A percentile compares a stretch with the other conserved stretches of the same genome.
These are phyloP conservation scores for Olyra latifolia DNA, from an alignment of 176 grass and related monocot genomes.

Conservation along the genomic window DNA sequence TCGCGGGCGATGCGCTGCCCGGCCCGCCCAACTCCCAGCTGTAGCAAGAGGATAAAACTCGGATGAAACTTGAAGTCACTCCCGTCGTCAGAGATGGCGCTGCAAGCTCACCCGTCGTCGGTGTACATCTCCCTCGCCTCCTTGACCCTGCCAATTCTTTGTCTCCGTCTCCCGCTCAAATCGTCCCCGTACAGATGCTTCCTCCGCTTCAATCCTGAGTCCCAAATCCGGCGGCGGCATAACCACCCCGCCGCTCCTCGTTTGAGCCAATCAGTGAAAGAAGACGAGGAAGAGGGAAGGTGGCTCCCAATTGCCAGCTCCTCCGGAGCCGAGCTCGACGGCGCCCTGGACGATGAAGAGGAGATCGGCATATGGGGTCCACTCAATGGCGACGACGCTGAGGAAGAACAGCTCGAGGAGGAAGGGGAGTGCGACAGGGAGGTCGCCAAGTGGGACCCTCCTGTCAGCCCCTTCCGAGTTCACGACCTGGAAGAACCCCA, in stretches of 20 bases:
- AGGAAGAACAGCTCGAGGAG: not conserved
- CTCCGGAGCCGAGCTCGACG: not conserved
- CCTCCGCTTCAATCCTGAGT: not conserved
- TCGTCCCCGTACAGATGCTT: conserved; percentile 8
- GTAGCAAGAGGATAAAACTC: too few relatives aligned
- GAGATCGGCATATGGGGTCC: not conserved
- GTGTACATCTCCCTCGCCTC: conserved; percentile 9
- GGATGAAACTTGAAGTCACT: too few relatives aligned
- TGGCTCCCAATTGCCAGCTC: not conserved
- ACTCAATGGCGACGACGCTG: not conserved
- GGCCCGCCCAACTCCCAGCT: too few relatives aligned
- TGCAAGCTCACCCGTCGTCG: conserved; percentile 11
- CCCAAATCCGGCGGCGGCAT: not conserved
- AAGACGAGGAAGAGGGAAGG: not conserved
- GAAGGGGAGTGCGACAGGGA: not conserved
- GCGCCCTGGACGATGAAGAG: not conserved
- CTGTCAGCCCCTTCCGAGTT: not conserved
- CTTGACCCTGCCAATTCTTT: not conserved
- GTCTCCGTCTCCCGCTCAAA: not conserved
- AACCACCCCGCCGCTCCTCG: not conserved
- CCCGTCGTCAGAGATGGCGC: conserved; percentile 14
- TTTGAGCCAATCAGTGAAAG: not conserved
- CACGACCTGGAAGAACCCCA: not conserved
- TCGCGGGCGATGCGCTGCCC: too few relatives aligned
- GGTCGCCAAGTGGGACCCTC: conserved; percentile 20